Evolutionary conservation across 345 rosid genomes (phyloP).

Genomic region (Heritiera littoralis): DNA sequence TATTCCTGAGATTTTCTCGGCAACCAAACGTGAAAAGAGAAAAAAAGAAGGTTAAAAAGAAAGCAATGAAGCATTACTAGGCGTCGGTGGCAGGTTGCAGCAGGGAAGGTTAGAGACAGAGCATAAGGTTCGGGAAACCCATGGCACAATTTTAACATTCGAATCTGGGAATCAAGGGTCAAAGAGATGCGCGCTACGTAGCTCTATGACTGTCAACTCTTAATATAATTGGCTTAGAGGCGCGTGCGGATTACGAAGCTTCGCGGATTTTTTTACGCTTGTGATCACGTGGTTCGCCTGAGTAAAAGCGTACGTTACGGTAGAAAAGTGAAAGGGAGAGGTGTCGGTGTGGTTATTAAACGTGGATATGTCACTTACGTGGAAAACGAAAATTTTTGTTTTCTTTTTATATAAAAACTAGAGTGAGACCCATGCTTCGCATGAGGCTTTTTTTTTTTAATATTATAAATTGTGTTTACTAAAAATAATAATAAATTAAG

Average conservation of each 20-base stretch:
- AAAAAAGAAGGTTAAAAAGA: background rate
- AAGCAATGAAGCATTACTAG: background rate
- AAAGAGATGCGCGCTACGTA: background rate
- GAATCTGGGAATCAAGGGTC: background rate
- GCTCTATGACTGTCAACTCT: conserved; percentile 1
- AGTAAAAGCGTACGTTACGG: conserved; percentile 24
- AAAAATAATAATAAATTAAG: no score
- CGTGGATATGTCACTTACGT: background rate
- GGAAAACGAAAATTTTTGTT: background rate
- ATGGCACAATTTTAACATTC: background rate
- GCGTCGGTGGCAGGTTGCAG: conserved; percentile 21
- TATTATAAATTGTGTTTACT: no score
- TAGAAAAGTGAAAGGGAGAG: background rate
- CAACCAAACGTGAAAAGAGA: conserved; percentile 7
- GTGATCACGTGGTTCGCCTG: conserved; percentile 31
- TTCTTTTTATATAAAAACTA: no score
- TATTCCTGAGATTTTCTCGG: conserved; percentile 5
- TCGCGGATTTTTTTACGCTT: background rate
- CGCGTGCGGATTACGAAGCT: background rate
- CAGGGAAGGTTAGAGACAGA: background rate
- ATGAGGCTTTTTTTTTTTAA: no score
- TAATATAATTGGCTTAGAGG: conserved; percentile 14
- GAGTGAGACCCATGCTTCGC: no score
- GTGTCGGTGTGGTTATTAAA: conserved; percentile 20
- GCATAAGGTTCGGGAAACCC: background rate